Conservation (phyloP, 176 grass and related monocot genomes). For the Thalia dealbata region DNA sequence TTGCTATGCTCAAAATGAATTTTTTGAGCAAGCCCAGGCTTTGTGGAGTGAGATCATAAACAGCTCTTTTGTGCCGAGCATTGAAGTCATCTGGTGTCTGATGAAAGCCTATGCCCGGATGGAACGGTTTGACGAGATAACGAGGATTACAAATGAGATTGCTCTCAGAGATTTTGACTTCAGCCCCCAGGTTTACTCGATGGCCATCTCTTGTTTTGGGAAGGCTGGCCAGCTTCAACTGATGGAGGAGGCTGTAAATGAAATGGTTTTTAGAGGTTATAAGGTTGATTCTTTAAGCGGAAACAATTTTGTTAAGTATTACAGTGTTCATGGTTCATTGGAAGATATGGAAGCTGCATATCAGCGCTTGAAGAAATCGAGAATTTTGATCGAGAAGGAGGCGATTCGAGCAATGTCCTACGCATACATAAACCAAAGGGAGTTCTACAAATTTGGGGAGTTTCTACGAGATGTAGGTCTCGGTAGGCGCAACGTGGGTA, state of each 20-base stretch:
- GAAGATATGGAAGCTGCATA: conserved; percentile 63
- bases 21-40: conserved; percentile 44
- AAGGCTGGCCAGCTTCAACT: conserved; percentile 40
- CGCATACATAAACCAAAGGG: conserved; percentile 44
- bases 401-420: conserved; percentile 46
- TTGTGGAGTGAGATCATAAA: conserved; percentile 66
- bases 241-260: conserved; percentile 52
- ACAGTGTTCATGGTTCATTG: conserved; percentile 53
- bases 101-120: conserved; percentile 46
- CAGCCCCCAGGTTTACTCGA: conserved; percentile 30
- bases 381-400: conserved; percentile 38
- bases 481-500: conserved; percentile 40
- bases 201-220: conserved; percentile 62
- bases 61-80: conserved; percentile 41
- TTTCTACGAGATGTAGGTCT: conserved; percentile 50
- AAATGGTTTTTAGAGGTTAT: conserved; percentile 46
- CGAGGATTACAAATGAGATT: conserved; percentile 39
- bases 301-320: conserved; percentile 59
- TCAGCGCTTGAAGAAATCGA: conserved; percentile 45
- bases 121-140: conserved; percentile 41
- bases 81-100: conserved; percentile 29
- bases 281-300: conserved; percentile 45
- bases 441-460: conserved; percentile 70
- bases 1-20: conserved; percentile 43
- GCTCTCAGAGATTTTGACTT: conserved; percentile 21